Evolutionary conservation across 2,329 filamentous ascomycete species (phyloP).

Genomic region (Stylonectria norvegica): DNA sequence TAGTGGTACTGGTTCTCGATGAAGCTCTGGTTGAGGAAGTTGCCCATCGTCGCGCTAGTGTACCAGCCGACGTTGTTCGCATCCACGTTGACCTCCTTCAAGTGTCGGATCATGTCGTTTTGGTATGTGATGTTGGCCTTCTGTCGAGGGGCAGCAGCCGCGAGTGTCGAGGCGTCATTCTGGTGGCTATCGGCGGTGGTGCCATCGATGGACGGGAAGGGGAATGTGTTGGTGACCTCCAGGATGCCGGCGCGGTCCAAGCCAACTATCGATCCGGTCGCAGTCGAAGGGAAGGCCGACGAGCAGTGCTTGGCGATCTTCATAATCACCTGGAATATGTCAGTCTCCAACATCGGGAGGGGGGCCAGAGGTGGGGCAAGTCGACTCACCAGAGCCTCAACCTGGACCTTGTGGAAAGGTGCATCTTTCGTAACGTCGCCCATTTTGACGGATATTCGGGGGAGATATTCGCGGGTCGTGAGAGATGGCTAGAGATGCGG

Average conservation of each 20-base stretch:
- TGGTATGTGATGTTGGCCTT: constrained; percentile 89
- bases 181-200: constrained; percentile 68
- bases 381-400: constrained; percentile 81
- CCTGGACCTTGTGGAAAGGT: constrained; percentile 82
- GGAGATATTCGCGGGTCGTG: constrained; percentile 22
- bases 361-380: constrained; percentile 35
- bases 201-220: constrained; percentile 81
- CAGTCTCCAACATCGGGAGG: constrained; percentile 21
- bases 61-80: constrained; percentile 99
- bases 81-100: constrained; percentile 97
- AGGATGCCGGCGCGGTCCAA: constrained; percentile 82
- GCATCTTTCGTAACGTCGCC: constrained; percentile 60
- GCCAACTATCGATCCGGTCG: constrained; percentile 87
- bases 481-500: constrained; percentile 22
- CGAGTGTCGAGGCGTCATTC: constrained; percentile 69
- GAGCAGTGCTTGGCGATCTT: constrained; percentile 97
- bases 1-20: constrained; percentile 98
- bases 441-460: constrained; percentile 44
- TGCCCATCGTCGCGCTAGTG: constrained; percentile 97
- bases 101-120: constrained; percentile 93
- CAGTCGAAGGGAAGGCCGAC: constrained; percentile 79
- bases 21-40: constrained; percentile 91
- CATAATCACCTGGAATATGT: constrained; percentile 72
- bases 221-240: constrained; percentile 92
- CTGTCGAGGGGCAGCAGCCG: constrained; percentile 83